Conservation (phyloP, 2,329 filamentous ascomycete species). For the Xylaria sp. region DNA sequence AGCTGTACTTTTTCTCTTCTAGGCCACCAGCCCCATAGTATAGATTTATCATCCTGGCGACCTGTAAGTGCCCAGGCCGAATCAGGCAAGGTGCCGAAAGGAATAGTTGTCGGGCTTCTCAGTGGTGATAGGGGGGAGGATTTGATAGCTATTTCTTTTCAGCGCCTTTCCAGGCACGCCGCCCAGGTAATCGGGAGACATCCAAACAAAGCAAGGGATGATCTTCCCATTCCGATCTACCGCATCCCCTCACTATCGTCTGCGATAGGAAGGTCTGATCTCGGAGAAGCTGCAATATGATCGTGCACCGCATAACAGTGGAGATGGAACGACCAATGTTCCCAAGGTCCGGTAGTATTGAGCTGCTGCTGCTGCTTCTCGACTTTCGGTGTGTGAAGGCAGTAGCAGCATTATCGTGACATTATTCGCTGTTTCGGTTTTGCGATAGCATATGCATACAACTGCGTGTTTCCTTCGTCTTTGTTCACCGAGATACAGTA, state of each 20-base stretch:
- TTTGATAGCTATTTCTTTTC: no score
- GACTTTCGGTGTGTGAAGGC: conserved; percentile 10
- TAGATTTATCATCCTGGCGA: no score
- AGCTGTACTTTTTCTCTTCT: no score
- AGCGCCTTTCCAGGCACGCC: no score
- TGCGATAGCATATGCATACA: no score
- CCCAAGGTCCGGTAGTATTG: neutral
- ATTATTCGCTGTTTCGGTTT: neutral
- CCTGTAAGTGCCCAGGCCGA: no score
- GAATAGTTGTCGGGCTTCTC: no score
- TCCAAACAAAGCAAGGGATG: conserved; percentile 11
- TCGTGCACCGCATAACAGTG: conserved; percentile 29
- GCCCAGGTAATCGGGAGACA: neutral
- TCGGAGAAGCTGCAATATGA: conserved; percentile 33
- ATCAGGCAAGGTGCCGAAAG: no score
- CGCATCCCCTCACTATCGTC: conserved; percentile 14
- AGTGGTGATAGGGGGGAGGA: no score
- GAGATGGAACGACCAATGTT: conserved; percentile 6
- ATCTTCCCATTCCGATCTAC: conserved; percentile 14
- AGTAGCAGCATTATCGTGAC: neutral
- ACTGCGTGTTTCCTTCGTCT: no score
- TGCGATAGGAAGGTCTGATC: conserved; percentile 32
- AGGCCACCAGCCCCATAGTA: no score
- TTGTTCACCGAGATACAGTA: conserved; percentile 5
- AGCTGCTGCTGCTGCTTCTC: neutral